Evolutionary conservation across 139 green algal species (phyloP).

Genomic region (Coccomyxa sp.): DNA sequence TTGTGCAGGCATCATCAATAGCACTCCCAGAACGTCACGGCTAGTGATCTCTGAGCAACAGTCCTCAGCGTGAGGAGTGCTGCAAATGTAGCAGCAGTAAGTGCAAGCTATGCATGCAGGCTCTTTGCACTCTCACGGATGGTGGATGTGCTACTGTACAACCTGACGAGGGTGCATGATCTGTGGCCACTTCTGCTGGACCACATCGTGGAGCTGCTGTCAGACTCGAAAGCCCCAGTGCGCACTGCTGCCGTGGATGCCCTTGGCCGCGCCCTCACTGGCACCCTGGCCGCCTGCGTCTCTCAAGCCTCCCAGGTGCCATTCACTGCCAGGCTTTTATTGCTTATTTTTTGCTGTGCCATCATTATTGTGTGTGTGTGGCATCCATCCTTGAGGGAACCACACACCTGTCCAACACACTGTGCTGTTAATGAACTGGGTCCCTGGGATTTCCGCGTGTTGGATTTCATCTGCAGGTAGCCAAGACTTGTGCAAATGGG

Average conservation of each 20-base stretch:
- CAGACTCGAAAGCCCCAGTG: conserved; percentile 29
- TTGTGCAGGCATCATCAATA: too few species aligned
- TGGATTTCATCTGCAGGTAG: too few species aligned
- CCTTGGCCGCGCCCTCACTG: conserved; percentile 56
- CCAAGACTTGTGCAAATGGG: too few species aligned
- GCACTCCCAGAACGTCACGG: too few species aligned
- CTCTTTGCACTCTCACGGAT: conserved; percentile 66
- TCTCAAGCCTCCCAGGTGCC: not conserved
- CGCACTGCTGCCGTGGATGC: conserved; percentile 60
- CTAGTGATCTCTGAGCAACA: too few species aligned
- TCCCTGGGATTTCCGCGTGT: too few species aligned
- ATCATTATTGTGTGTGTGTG: not conserved
- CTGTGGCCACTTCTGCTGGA: conserved; percentile 77
- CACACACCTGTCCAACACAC: not conserved
- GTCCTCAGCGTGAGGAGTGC: too few species aligned
- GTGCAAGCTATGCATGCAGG: conserved; percentile 10
- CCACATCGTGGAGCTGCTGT: conserved; percentile 68
- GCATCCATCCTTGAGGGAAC: not conserved
- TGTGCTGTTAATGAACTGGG: not conserved
- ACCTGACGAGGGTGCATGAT: conserved; percentile 57
- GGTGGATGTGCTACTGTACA: conserved; percentile 69
- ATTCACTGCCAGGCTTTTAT: not conserved
- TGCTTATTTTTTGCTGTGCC: not conserved
- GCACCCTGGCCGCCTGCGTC: conserved; percentile 28
- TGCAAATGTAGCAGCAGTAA: too few species aligned